phyloP scores from a whole-genome alignment of 164 flowering plant genomes.

The Brasenia schreberi region DNA sequence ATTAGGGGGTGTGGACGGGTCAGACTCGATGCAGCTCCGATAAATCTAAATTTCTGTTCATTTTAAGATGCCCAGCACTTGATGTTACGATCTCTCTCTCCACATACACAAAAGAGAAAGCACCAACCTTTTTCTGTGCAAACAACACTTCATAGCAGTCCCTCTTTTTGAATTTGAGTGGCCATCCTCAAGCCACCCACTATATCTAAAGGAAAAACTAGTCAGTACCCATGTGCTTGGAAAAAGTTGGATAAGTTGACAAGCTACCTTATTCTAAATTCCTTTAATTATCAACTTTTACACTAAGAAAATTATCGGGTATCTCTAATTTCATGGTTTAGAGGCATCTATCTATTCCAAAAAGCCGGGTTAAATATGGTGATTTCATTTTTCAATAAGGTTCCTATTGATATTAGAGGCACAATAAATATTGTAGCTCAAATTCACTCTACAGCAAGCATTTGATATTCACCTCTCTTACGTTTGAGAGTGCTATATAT shows the following conservation, averaged over 20 bases:
- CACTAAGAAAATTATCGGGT: background rate
- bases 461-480: too few species aligned
- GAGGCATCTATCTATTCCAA: background rate
- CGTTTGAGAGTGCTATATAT: too few species aligned
- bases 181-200: background rate
- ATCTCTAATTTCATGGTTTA: background rate
- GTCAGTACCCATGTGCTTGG: background rate
- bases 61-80: background rate
- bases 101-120: background rate
- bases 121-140: background rate
- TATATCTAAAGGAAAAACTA: background rate
- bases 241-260: background rate
- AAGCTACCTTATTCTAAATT: background rate
- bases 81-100: background rate
- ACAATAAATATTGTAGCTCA: too few species aligned
- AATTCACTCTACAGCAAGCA: too few species aligned
- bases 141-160: background rate
- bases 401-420: too few species aligned
- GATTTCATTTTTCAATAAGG: too few species aligned
- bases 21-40: background rate
- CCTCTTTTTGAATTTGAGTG: background rate
- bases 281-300: background rate
- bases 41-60: too few species aligned
- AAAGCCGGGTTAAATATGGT: background rate
- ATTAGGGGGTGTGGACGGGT: conserved; percentile 4